These are phyloP conservation scores for Rhynchospora breviuscula DNA, from an alignment of 176 grass and related monocot genomes.

Conservation along the genomic window DNA sequence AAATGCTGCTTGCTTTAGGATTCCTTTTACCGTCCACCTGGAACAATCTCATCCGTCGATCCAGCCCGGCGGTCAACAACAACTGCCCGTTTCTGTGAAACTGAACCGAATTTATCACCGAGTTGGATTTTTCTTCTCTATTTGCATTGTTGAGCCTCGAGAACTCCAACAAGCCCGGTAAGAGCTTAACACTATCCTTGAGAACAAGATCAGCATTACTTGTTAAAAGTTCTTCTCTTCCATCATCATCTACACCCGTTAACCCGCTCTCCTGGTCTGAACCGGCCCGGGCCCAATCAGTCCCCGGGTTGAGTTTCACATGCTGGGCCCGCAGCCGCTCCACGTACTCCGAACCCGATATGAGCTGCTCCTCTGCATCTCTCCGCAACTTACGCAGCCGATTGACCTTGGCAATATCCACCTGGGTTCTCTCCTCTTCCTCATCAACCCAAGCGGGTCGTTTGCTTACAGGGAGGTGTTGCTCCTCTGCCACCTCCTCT, in stretches of 20 bases:
- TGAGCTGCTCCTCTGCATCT: constrained; percentile 42
- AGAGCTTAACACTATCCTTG: constrained; percentile 41
- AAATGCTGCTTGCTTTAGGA: constrained; percentile 66
- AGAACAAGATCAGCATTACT: constrained; percentile 32
- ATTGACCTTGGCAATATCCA: constrained; percentile 50
- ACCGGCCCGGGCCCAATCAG: constrained; percentile 44
- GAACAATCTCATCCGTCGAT: constrained; percentile 64
- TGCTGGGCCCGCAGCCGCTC: constrained; percentile 45
- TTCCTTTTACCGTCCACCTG: constrained; percentile 78
- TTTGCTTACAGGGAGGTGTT: neutral
- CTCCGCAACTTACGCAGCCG: constrained; percentile 75
- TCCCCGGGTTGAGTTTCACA: constrained; percentile 62
- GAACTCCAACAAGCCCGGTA: constrained; percentile 63
- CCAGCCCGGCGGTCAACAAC: constrained; percentile 61
- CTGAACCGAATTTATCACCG: constrained; percentile 70
- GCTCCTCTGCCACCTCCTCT: too few species aligned
- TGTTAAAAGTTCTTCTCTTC: constrained; percentile 25
- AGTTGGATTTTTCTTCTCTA: constrained; percentile 46
- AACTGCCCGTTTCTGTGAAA: constrained; percentile 84
- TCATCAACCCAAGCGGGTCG: constrained; percentile 66
- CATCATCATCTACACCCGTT: constrained; percentile 14
- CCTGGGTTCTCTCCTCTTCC: constrained; percentile 46
- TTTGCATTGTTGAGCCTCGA: constrained; percentile 75
- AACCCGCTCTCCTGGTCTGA: constrained; percentile 32
- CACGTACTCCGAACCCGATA: constrained; percentile 61